Base-by-base conservation (phyloP, 2,329 filamentous ascomycete genomes). In the Microsporum ferrugineum region DNA sequence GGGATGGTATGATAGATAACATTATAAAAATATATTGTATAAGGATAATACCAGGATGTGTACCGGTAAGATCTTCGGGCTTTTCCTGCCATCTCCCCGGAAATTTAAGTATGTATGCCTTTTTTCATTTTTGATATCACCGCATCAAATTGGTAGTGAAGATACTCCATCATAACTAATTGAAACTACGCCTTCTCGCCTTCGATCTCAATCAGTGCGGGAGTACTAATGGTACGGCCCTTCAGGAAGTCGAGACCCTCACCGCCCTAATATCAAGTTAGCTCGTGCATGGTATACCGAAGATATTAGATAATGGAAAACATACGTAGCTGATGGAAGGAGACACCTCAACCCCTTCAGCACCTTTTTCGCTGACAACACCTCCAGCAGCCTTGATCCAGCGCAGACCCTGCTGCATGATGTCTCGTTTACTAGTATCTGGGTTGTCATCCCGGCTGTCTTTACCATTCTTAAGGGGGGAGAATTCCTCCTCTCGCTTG, bases 401-500 rank as follows among this genome's bases (percentile, higher is more conserved):
- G 69, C 88, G 86, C 75, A 85, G 84, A 51, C 94, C 94, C 77
- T 97, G 94, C 53, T 81, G 79, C 85, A 96, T 87, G 72, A 97
- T 95, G 72, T 97, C 90, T 66, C 80, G 81, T 77, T 87, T 89
- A 80, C 91, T 96, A 58, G 94, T 99, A 67, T 96, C 91, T 8
- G 90, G 88, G 73, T 96, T 90, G 71, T 99, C 94, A 77, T 96
- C 88, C 36, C 89, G 89, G 45, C 89, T 91, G 60, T 91, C 89
- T 65, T 80, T 82, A 8, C 84, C 84, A 71, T 99, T 99, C 85
- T 99, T 99, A 67, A 99, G 79, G 3, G 94, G 94, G 33, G 91
- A 96, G 79, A 99, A 99, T 77, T 99, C 94, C 68, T 99, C 94
- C 79, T 96, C 91, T 64, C 94, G 89, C 75, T 86, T 89, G 59